Evolutionary conservation across 768 basidiomycete species (phyloP), one percentile per base, ranked within the genome.

Genomic region (Lanmaoa pseudosensibilis): DNA sequence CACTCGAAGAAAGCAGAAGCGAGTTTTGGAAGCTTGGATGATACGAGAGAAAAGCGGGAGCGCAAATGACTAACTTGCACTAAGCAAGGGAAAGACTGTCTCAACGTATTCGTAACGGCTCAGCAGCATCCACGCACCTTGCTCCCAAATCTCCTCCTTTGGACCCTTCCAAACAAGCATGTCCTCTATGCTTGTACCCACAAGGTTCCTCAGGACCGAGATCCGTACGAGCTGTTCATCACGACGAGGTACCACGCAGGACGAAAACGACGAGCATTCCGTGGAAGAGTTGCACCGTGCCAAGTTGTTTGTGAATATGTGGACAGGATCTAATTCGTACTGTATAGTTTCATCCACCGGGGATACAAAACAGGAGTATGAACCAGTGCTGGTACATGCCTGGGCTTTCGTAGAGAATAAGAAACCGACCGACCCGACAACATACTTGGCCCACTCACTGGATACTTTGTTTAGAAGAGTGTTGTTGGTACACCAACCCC

Each of bases 131-230:
- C n/a, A 65, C 75, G 30, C 59, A 86, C 88, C 84, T 78, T 87
- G 79, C 50, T 86, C 82, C 73, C 78, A 80, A 1, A 94, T 76
- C 70, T 92, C 90, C 18, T 62, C 63, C 10, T 72, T 73, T 6
- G 88, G 84, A 0, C 92, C 92, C 55, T 80, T 84, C 90, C 91
- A 95, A 3, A 94, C 66, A 4, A 93, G 70, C 2, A 84, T 74
- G 39, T 75, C 67, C 34, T 77, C 61, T 12, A 33, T 36, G 2
- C 12, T 43, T 23, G n/a, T 32, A 13, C 30, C 23, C 10, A 27
- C 40, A 12, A 41, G 19, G 25, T 47, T 13, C 33, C 21, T 49
- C 33, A 66, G 68, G 7, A 87, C 65, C 0, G 76, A 79, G 13
- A 93, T 71, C 46, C 90, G 78, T 30, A 90, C 61, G 3, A 92